These are phyloP conservation scores for Angomonas deanei DNA, from an alignment of 208 protist genomes.

Conservation along the genomic window DNA sequence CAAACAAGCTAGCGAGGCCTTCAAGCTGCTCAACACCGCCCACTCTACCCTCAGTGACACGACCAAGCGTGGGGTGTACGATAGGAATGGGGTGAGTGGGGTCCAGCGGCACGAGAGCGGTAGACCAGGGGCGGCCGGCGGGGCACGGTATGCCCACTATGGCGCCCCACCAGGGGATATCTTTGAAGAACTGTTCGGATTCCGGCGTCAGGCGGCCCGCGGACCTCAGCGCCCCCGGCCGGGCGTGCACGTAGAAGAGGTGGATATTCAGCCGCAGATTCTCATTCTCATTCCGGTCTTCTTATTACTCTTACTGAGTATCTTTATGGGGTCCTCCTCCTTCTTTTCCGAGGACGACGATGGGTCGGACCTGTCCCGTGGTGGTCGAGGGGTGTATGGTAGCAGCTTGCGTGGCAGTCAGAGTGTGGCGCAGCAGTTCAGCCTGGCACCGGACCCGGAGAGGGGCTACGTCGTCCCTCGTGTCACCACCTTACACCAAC, in stretches of 20 bases:
- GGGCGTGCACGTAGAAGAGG: slow-evolving; percentile 12
- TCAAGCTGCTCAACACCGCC: slow-evolving; percentile 83
- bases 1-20: slow-evolving; percentile 69
- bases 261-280: slow-evolving; percentile 42
- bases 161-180: neutral
- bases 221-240: neutral
- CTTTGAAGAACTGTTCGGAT: slow-evolving; percentile 3
- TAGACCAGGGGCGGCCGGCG: slow-evolving; percentile 8
- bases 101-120: slow-evolving; percentile 81
- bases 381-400: slow-evolving; percentile 2
- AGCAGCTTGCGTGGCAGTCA: neutral
- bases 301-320: slow-evolving; percentile 63
- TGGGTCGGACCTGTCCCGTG: slow-evolving; percentile 17
- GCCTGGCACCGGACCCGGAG: slow-evolving; percentile 50
- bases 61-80: slow-evolving; percentile 80
- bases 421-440: slow-evolving; percentile 22
- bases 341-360: slow-evolving; percentile 25
- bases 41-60: slow-evolving; percentile 65
- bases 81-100: slow-evolving; percentile 65
- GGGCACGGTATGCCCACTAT: neutral
- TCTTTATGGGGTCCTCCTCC: slow-evolving; percentile 64
- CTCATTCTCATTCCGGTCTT: slow-evolving; percentile 63
- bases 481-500: slow-evolving; percentile 44
- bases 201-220: neutral
- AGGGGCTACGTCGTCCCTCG: slow-evolving; percentile 44